phyloP scores from a whole-genome alignment of 2,329 filamentous ascomycete species.

The Fusarium chaquense region DNA sequence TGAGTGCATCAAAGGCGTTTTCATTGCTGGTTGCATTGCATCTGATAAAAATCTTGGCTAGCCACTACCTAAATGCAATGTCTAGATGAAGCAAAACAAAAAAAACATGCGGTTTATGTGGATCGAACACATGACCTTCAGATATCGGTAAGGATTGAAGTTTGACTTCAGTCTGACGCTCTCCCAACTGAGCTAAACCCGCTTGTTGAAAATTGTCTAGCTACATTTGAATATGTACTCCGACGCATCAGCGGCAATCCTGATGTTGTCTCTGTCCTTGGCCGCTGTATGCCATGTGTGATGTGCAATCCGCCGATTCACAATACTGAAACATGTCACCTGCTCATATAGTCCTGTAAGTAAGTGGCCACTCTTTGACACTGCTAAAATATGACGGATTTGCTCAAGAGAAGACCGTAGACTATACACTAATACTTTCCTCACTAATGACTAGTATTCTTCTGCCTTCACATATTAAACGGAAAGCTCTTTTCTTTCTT shows the following conservation, averaged over 20 bases:
- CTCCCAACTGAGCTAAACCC: conserved; percentile 46
- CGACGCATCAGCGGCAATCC: accelerated
- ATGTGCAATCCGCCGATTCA: not conserved
- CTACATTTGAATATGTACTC: accelerated
- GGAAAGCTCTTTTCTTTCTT: conserved; percentile 1
- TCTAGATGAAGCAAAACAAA: not conserved
- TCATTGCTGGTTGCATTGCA: not conserved
- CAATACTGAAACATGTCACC: not conserved
- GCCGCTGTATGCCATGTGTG: not conserved
- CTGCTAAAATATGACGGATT: not conserved
- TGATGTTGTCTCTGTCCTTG: accelerated
- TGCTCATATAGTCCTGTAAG: too few relatives aligned
- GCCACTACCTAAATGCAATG: not conserved
- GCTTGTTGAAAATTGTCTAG: accelerated
- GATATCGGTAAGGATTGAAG: conserved; percentile 43
- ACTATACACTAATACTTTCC: too few relatives aligned
- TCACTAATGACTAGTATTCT: not conserved
- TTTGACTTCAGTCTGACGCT: conserved; percentile 40
- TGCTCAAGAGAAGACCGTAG: too few relatives aligned
- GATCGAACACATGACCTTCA: conserved; percentile 49
- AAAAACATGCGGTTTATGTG: conserved; percentile 43
- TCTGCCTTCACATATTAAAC: not conserved
- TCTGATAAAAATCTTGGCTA: not conserved
- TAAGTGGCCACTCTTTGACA: too few relatives aligned
- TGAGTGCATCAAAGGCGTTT: too few relatives aligned